Percentiles rank a stretch among this genome's conserved stretches.
Conservation (phyloP, 1,284 basidiomycete species). For the Waitea zeae region DNA sequence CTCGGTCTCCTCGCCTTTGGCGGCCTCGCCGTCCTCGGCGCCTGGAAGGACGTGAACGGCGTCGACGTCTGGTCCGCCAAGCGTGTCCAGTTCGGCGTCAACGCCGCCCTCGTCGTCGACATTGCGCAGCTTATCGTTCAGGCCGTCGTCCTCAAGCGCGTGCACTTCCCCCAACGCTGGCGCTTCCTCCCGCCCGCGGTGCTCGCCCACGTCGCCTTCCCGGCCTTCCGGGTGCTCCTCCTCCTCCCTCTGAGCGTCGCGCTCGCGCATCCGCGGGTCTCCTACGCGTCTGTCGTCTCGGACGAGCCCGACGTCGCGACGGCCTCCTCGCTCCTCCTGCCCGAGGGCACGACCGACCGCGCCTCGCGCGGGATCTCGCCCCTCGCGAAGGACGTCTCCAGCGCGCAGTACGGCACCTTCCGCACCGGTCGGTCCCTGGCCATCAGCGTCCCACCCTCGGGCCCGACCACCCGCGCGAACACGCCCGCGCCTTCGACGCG, state of each 20-base stretch:
- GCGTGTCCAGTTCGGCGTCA: constrained; percentile 35
- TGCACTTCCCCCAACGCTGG: constrained; percentile 3
- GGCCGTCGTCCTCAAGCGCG: not conserved
- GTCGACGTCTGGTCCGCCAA: constrained; percentile 50
- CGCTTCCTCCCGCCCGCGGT: constrained; percentile 11
- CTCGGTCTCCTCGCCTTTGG: constrained; percentile 50
- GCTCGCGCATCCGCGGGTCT: constrained; percentile 38
- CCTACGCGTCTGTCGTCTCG: constrained; percentile 33
- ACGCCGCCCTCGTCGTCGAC: constrained; percentile 37
- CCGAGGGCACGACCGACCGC: constrained; percentile 21
- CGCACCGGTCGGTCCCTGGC: constrained; percentile 27
- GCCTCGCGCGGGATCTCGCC: constrained; percentile 29
- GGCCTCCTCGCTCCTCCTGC: constrained; percentile 33
- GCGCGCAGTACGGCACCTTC: constrained; percentile 58
- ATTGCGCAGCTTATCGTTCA: constrained; percentile 26
- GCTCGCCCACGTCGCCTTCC: constrained; percentile 42
- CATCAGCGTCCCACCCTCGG: constrained; percentile 23
- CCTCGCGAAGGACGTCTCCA: constrained; percentile 20
- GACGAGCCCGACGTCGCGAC: constrained; percentile 25
- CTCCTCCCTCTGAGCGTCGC: constrained; percentile 38
- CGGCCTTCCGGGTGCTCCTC: constrained; percentile 44
- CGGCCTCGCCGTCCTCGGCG: constrained; percentile 49
- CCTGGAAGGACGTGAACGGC: constrained; percentile 60
- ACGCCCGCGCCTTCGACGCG: constrained; percentile 36
- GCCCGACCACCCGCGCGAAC: constrained; percentile 37